phyloP scores from a whole-genome alignment of 345 rosid species.

The Mallotus nudiflorus region DNA sequence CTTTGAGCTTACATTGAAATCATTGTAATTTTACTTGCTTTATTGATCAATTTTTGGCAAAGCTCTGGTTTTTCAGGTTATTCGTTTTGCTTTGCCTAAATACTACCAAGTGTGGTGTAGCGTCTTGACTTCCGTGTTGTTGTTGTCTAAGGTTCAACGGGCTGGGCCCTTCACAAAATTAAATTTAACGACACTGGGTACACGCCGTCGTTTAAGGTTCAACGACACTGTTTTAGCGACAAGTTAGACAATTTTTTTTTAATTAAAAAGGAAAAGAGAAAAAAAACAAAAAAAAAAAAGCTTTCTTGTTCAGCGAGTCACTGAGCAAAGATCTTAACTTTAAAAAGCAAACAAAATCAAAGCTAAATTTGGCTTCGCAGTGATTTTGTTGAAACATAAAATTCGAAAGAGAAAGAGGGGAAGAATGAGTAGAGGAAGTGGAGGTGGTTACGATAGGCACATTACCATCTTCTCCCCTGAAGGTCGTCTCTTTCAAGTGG shows the following conservation, averaged over 20 bases:
- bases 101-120: too few relatives aligned
- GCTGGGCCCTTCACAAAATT: too few relatives aligned
- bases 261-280: too few relatives aligned
- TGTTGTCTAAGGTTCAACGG: background rate
- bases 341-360: too few relatives aligned
- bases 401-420: background rate
- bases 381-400: background rate
- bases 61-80: background rate
- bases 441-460: conserved; percentile 86
- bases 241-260: too few relatives aligned
- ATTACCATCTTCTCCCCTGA: conserved; percentile 88
- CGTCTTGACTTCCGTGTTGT: too few relatives aligned
- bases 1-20: too few relatives aligned
- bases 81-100: background rate
- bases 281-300: conserved; percentile 7
- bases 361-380: background rate
- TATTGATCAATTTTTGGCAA: background rate
- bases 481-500: conserved; percentile 92
- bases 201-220: background rate
- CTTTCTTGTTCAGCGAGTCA: conserved; percentile 22
- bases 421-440: conserved; percentile 84
- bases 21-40: background rate
- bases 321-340: too few relatives aligned
- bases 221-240: background rate
- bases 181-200: too few relatives aligned